These are phyloP conservation scores for Phalaenopsis aphrodite DNA, from an alignment of 106 monocot genomes.

Conservation along the genomic window DNA sequence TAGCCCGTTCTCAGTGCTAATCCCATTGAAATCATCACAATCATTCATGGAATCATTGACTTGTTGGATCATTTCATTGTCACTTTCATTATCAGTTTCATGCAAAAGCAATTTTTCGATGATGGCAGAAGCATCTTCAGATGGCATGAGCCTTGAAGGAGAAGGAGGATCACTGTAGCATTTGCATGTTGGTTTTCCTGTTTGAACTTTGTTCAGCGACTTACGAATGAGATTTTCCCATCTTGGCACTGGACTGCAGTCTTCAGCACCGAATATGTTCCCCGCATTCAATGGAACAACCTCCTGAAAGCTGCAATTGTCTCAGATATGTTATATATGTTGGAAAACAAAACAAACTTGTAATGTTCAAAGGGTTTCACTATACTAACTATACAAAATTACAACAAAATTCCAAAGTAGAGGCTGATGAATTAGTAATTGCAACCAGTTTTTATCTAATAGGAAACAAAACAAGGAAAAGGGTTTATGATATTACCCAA, in stretches of 20 bases:
- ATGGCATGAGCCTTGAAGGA: conserved; percentile 77
- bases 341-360: too few relatives aligned
- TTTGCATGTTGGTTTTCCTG: conserved; percentile 46
- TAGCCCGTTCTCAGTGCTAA: neutral
- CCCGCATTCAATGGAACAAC: conserved; percentile 92
- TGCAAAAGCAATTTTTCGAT: conserved; percentile 25
- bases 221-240: conserved; percentile 87
- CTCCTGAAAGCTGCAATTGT: conserved; percentile 65
- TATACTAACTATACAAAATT: too few relatives aligned
- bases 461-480: too few relatives aligned
- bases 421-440: too few relatives aligned
- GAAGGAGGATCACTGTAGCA: conserved; percentile 75
- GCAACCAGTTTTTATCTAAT: too few relatives aligned
- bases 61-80: conserved; percentile 33
- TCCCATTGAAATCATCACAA: neutral
- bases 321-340: neutral
- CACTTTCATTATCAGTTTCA: conserved; percentile 43
- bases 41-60: neutral
- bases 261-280: conserved; percentile 82
- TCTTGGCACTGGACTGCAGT: conserved; percentile 43
- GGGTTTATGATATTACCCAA: conserved; percentile 9
- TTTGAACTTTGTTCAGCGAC: conserved; percentile 36
- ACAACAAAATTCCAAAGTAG: too few relatives aligned
- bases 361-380: too few relatives aligned
- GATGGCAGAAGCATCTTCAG: conserved; percentile 17